These are phyloP conservation scores for Venturia effusa DNA, from an alignment of 2,329 filamentous ascomycete species.

Conservation along the genomic window DNA sequence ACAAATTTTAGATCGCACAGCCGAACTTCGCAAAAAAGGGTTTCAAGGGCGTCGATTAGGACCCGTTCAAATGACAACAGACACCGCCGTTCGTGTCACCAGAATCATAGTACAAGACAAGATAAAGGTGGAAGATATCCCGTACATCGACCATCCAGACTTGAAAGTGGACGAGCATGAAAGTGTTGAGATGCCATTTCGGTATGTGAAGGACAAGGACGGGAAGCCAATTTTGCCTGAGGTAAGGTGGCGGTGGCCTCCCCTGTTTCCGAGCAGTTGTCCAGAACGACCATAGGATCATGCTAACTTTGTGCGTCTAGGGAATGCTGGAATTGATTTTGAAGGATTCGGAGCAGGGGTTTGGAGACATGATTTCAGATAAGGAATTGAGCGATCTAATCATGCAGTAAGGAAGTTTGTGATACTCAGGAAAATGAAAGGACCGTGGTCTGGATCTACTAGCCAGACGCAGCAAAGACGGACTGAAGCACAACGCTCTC, in stretches of 20 bases:
- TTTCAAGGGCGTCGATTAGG: conserved; percentile 80
- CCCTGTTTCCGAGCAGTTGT: not conserved
- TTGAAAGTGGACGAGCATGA: conserved; percentile 84
- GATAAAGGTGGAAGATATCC: conserved; percentile 63
- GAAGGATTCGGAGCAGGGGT: conserved; percentile 84
- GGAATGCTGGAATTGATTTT: conserved; percentile 93
- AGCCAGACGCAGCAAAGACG: too few species aligned
- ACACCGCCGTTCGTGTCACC: conserved; percentile 91
- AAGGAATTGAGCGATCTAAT: not conserved
- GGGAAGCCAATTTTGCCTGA: conserved; percentile 84
- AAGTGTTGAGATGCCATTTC: conserved; percentile 95
- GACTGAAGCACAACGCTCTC: too few species aligned
- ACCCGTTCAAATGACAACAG: conserved; percentile 95
- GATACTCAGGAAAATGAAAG: not conserved
- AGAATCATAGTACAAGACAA: conserved; percentile 77
- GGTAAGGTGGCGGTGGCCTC: conserved; percentile 44
- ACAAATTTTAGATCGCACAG: conserved; percentile 63
- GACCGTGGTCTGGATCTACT: too few species aligned
- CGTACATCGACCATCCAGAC: conserved; percentile 81
- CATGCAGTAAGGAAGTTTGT: not conserved
- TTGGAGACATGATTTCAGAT: conserved; percentile 61
- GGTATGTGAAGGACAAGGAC: conserved; percentile 69
- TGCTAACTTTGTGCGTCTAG: conserved; percentile 32
- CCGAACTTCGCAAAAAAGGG: conserved; percentile 88
- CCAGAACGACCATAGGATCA: not conserved